These are phyloP conservation scores for Colletotrichum tamarilloi DNA, from an alignment of 2,329 filamentous ascomycete species.

Conservation along the genomic window DNA sequence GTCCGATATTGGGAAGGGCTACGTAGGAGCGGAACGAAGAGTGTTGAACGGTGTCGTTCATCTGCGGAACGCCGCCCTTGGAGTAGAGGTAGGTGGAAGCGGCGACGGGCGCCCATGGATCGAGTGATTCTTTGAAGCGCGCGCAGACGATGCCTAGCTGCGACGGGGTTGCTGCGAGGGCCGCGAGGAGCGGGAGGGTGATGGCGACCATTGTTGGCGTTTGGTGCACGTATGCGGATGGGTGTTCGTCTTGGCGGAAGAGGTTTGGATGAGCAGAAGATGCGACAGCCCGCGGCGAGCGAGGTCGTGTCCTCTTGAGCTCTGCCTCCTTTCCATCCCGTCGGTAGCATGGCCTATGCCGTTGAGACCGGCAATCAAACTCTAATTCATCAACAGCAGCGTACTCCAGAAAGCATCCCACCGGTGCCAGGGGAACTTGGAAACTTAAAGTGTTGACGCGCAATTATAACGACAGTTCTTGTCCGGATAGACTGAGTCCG, in stretches of 20 bases:
- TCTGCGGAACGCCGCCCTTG: slow-evolving; percentile 29
- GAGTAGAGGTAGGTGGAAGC: slow-evolving; percentile 33
- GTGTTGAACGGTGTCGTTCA: slow-evolving; percentile 30
- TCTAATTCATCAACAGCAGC: background rate
- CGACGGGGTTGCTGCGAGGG: background rate
- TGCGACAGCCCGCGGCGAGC: too few relatives aligned
- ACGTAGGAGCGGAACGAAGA: slow-evolving; percentile 32
- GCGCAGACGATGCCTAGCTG: slow-evolving; percentile 31
- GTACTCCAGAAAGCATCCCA: background rate
- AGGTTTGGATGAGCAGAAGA: too few relatives aligned
- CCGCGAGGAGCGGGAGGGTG: background rate
- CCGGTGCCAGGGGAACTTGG: background rate
- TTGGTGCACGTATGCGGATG: too few relatives aligned
- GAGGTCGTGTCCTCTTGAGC: background rate
- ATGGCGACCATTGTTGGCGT: slow-evolving; percentile 1
- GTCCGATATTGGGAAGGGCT: slow-evolving; percentile 26
- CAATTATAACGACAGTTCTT: background rate
- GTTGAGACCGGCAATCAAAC: background rate
- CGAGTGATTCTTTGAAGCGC: slow-evolving; percentile 32
- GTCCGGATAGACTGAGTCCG: background rate
- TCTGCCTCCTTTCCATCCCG: background rate
- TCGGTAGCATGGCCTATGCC: background rate
- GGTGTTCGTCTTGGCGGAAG: too few relatives aligned
- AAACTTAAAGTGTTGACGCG: background rate
- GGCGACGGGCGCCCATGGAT: slow-evolving; percentile 26